Evolutionary conservation across 116 monocot species (phyloP).

Genomic region (Papilionanthe hybrid): DNA sequence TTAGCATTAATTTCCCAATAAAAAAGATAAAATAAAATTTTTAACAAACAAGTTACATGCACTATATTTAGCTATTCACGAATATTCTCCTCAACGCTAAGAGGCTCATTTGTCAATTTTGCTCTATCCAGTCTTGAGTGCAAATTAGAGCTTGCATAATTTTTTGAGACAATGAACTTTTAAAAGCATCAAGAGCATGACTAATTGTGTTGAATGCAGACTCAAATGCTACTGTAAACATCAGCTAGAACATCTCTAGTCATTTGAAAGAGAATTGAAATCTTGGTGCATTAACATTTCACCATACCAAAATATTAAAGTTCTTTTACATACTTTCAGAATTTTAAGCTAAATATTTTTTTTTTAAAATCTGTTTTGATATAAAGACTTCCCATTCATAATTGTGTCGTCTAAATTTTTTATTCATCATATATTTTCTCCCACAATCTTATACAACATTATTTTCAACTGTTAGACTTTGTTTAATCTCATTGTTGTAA

Average conservation of each 20-base stretch:
- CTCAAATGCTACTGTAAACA: not conserved
- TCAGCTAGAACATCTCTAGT: constrained; percentile 3
- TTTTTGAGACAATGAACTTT: not conserved
- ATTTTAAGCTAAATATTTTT: not conserved
- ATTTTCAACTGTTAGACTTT: no score
- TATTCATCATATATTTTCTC: not conserved
- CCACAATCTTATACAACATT: not conserved
- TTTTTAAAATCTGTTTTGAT: not conserved
- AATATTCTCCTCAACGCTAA: no score
- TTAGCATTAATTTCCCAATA: no score
- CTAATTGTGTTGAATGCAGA: not conserved
- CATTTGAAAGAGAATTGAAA: not conserved
- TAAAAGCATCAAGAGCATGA: not conserved
- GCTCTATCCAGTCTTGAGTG: not conserved
- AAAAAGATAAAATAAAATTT: no score
- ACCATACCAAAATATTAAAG: constrained; percentile 9
- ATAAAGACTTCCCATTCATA: not conserved
- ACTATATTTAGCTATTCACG: no score
- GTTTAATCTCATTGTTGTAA: not conserved
- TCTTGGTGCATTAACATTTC: constrained; percentile 7
- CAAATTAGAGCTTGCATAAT: not conserved
- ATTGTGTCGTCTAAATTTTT: not conserved
- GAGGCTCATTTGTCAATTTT: no score
- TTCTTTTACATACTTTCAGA: not conserved
- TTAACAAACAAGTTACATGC: no score